Evolutionary conservation across 352 stramenopile species (phyloP), one percentile per base, ranked within the genome.

Genomic region (Pythium graminicola): DNA sequence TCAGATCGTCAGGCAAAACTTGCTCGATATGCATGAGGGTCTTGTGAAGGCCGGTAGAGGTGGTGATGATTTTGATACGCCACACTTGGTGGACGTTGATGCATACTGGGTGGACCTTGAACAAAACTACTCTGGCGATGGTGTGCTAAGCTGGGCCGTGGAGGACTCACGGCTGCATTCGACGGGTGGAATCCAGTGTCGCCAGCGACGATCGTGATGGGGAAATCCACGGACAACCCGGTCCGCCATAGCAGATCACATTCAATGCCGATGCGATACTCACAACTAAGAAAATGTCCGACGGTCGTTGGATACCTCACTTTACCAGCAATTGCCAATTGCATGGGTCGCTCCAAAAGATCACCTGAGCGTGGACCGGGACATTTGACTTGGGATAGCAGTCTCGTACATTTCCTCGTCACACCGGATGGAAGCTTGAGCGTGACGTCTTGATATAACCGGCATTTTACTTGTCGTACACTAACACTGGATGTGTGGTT

Each of bases 401-500:
- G 54, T 13, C 73, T 55, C 32, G 64, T 67, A 22, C 71, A 80
- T 20, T 77, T 67, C 7, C 66, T 51, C 23, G 66, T 55, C 8
- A 69, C 27, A 6, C 74, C 68, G 6, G 66, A 54, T 0, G 69
- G 59, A 23, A 81, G 58, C 8, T 63, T 64, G 27, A 86, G 35
- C 11, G 69, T 78, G 52, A 86, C 76, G 39, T 83, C 71, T 62
- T 86, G 76, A 39, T 82, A 77, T 17, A 86, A 35, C 3, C 73
- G 62, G 43, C 75, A 77, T 31, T 65, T 77, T 39, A 86, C 69
- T 47, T 75, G 58, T 23, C 65, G 54, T 28, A 86, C 69, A 24
- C 54, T 63, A 4, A 78, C 69, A 14, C 69, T 60, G 11, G 65
- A 72, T 9, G 79, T 86, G 55, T 86, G 72, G 58, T 87, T 89